Base-by-base conservation (phyloP, 768 basidiomycete species). In the Boletellus sp. region DNA sequence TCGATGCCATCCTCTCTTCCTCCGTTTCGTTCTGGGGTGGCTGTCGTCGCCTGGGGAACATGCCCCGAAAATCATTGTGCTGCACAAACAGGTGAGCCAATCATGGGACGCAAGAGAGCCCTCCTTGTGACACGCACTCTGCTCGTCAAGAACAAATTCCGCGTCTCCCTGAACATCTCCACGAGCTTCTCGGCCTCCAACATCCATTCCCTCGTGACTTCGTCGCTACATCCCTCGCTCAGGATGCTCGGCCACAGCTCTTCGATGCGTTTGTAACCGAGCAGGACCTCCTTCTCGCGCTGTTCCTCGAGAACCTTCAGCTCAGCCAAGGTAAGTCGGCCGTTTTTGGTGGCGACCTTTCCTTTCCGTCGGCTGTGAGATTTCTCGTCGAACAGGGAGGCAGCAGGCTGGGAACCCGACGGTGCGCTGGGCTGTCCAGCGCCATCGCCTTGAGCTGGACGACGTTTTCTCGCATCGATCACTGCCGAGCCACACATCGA, bases 141-240 rank as follows among this genome's bases (percentile, higher is more conserved):
- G 19, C 84, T 84, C 3, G 84, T 82, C 56, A 85, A 75, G 64
- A 94, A 98, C 53, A 96, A 65, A 54, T 83, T 80, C 54, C 84
- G 78, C 3, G 93, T 93, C 71, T 92, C 85, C 43, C 94, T 73
- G 69, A 92, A 96, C 63, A 80, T 83, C 52, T 95, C 93, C 3
- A 95, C 78, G 45, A 98, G 72, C 56, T 80, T 85, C 62, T 91
- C 90, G 0, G 92, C 91, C 58, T 91, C 84, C 24, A 85, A 62
- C 55, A 95, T 70, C 88, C 94, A 97, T 57, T 85, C 80, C 44
- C 79, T 74, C 49, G 80, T 73, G 4, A 81, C 79, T 13, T 79
- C 78, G 1, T 70, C 68, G 19, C 78, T 73, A 3, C 74, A 76
- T 4, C 61, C 64, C 2, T 57, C 61, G 11, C 62, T 64, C 33